Percentiles rank a stretch among this genome's conserved stretches.
Conservation (phyloP, 768 basidiomycete species). For the Pulveroboletus sp. region DNA sequence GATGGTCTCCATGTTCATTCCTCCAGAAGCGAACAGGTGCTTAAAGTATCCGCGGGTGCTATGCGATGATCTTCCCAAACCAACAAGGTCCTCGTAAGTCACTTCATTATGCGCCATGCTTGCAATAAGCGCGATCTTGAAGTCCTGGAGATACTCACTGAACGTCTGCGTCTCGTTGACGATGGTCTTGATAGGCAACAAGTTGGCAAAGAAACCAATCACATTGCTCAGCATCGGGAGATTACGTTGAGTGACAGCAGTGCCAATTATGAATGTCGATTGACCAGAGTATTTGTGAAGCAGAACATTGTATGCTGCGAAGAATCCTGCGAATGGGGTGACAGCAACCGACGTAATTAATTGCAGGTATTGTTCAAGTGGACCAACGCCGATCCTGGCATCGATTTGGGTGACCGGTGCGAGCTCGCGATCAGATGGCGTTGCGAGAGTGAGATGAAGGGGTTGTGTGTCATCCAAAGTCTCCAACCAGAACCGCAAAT, state of each 20-base stretch:
- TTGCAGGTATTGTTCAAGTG: slow-evolving; percentile 19
- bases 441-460: slow-evolving; percentile 24
- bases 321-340: slow-evolving; percentile 30
- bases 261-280: slow-evolving; percentile 27
- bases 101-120: slow-evolving; percentile 27
- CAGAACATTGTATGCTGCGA: slow-evolving; percentile 32
- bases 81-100: slow-evolving; percentile 30
- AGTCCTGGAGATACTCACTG: slow-evolving; percentile 20
- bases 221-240: slow-evolving; percentile 25
- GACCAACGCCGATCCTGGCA: slow-evolving; percentile 17
- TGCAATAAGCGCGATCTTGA: slow-evolving; percentile 22
- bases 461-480: slow-evolving; percentile 13
- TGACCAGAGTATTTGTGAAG: slow-evolving; percentile 34
- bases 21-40: slow-evolving; percentile 30
- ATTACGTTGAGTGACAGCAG: slow-evolving; percentile 31
- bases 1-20: slow-evolving; percentile 27
- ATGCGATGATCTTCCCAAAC: slow-evolving; percentile 22
- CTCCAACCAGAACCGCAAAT: slow-evolving; percentile 26
- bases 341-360: slow-evolving; percentile 14
- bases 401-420: slow-evolving; percentile 29
- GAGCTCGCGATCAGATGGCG: slow-evolving; percentile 24
- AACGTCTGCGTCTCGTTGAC: slow-evolving; percentile 26
- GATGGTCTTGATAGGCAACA: slow-evolving; percentile 28
- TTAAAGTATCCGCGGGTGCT: slow-evolving; percentile 30
- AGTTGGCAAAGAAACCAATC: slow-evolving; percentile 31